These are phyloP conservation scores for Syzygium oleosum DNA, from an alignment of 345 rosid species.

Conservation along the genomic window DNA sequence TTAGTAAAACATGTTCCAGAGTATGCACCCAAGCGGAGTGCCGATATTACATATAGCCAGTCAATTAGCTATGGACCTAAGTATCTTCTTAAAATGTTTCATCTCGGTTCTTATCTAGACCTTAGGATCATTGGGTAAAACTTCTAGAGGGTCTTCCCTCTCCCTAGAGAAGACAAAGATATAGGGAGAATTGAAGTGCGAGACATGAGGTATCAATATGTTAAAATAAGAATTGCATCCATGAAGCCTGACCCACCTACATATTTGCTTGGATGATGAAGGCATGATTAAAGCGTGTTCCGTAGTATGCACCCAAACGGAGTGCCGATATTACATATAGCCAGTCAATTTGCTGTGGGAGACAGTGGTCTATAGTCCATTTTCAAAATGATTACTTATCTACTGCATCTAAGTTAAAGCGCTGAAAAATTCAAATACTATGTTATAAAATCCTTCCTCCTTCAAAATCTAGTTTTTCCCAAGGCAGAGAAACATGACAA, in stretches of 20 bases:
- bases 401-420: background rate
- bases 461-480: background rate
- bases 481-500: background rate
- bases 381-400: background rate
- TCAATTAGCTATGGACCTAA: background rate
- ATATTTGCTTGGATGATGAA: background rate
- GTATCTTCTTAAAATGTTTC: too few relatives aligned
- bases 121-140: too few relatives aligned
- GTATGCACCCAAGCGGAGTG: background rate
- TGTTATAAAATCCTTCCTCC: background rate
- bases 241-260: too few relatives aligned
- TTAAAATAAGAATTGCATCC: too few relatives aligned
- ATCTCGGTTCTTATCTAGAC: too few relatives aligned
- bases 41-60: background rate
- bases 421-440: background rate
- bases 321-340: background rate
- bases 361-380: background rate
- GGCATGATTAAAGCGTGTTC: background rate
- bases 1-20: background rate
- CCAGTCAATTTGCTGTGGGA: background rate
- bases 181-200: too few relatives aligned
- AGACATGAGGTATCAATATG: too few relatives aligned
- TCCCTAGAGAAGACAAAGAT: too few relatives aligned
- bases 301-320: background rate
- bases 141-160: too few relatives aligned